phyloP scores from a whole-genome alignment of 2,329 filamentous ascomycete genomes.

The Sporothrix schenckii region DNA sequence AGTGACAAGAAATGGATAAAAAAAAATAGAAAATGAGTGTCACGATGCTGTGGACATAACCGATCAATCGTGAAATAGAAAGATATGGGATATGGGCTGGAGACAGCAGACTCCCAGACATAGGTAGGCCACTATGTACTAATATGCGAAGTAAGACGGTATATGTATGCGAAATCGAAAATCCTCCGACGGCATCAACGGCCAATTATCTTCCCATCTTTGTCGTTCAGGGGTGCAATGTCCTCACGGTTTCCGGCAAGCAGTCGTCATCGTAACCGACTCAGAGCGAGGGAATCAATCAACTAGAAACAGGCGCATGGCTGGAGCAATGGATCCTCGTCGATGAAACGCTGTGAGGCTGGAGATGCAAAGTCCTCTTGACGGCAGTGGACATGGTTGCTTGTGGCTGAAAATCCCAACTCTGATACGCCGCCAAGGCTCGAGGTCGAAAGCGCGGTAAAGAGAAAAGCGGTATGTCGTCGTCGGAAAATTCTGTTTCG shows the following conservation, averaged over 20 bases:
- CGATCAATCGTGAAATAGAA: not conserved
- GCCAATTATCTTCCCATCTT: not conserved
- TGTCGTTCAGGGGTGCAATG: not conserved
- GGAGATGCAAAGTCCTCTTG: not conserved
- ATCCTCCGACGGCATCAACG: not conserved
- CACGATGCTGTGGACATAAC: not conserved
- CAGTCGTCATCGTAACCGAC: not conserved
- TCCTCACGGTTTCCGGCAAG: not conserved
- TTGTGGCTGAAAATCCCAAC: not conserved
- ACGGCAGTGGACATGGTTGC: no score
- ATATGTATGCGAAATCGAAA: not conserved
- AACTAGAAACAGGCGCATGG: conserved; percentile 18
- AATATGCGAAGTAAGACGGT: not conserved
- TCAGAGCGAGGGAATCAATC: conserved; percentile 1
- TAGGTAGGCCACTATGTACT: not conserved
- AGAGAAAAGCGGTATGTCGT: not conserved
- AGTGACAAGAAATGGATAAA: not conserved
- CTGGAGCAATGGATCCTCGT: not conserved
- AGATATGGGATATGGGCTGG: no score
- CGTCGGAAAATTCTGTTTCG: conserved; percentile 6
- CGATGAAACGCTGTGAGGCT: conserved; percentile 21
- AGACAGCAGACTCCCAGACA: not conserved
- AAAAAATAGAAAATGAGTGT: not conserved
- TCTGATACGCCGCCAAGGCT: conserved; percentile 21
- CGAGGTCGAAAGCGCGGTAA: not conserved